Percentiles rank a stretch among this genome's conserved stretches.
These are phyloP conservation scores for Eurotiales sp. DNA, from an alignment of 2,329 filamentous ascomycete genomes.

Conservation along the genomic window DNA sequence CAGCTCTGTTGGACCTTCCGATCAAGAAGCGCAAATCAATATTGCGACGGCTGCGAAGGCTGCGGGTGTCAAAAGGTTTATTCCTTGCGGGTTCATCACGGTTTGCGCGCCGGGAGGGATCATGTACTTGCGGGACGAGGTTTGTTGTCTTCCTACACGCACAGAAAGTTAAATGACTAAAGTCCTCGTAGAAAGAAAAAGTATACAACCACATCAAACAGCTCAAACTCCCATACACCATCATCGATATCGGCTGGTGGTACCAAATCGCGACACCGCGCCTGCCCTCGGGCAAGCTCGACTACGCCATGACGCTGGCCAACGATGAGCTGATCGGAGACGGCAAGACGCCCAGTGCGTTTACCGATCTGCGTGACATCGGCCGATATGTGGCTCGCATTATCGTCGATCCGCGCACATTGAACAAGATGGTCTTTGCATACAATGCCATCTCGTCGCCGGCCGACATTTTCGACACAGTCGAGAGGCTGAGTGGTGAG, in stretches of 20 bases:
- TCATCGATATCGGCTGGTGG: constrained; percentile 55
- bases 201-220: constrained; percentile 43
- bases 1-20: constrained; percentile 27
- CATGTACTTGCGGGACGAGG: constrained; percentile 30
- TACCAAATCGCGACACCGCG: constrained; percentile 41
- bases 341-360: constrained; percentile 23
- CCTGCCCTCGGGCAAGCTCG: constrained; percentile 37
- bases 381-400: constrained; percentile 47
- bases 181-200: constrained; percentile 41
- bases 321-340: constrained; percentile 32
- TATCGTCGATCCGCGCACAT: constrained; percentile 46
- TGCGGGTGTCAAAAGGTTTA: constrained; percentile 45
- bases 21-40: constrained; percentile 31
- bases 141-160: constrained; percentile 10
- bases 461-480: constrained; percentile 36
- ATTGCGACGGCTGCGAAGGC: constrained; percentile 43
- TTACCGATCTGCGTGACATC: constrained; percentile 47
- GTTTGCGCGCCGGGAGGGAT: constrained; percentile 36
- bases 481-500: constrained; percentile 46
- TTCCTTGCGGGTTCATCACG: constrained; percentile 44
- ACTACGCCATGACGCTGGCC: constrained; percentile 36
- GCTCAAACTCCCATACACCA: constrained; percentile 47
- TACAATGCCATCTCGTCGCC: constrained; percentile 40
- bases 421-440: constrained; percentile 46
- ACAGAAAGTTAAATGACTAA: not conserved